Conservation (phyloP, 2,329 filamentous ascomycete genomes). For the Claviceps sorghi region DNA sequence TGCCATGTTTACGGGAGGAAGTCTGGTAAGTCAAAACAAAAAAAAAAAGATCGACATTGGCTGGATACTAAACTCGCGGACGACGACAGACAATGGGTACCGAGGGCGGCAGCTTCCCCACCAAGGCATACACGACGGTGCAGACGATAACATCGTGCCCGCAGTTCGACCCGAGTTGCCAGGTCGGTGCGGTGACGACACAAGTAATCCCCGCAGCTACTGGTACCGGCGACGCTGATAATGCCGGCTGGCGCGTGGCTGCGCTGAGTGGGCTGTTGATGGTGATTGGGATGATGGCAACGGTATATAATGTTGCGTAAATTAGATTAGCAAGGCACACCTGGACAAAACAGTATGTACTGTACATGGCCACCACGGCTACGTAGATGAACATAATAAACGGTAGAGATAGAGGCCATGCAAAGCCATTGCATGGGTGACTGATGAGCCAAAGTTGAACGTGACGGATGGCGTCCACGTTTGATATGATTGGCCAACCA, state of each 20-base stretch:
- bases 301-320: slow-evolving; percentile 3
- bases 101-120: slow-evolving; percentile 3
- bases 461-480: too few species aligned
- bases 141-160: slow-evolving; percentile 15
- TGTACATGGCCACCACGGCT: background rate
- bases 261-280: background rate
- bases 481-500: too few species aligned
- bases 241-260: slow-evolving; percentile 3
- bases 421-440: too few species aligned
- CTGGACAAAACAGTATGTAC: background rate
- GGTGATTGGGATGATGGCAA: slow-evolving; percentile 1
- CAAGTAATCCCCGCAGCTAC: slow-evolving; percentile 7
- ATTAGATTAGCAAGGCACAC: background rate
- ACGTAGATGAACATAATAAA: too few species aligned
- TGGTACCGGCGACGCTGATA: slow-evolving; percentile 3
- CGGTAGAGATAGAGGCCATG: too few species aligned
- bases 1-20: slow-evolving; percentile 1
- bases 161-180: slow-evolving; percentile 9
- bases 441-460: too few species aligned
- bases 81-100: slow-evolving; percentile 5
- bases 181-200: slow-evolving; percentile 12
- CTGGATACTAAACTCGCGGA: background rate
- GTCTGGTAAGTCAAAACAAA: background rate
- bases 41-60: too few species aligned
- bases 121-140: slow-evolving; percentile 10